Conservation (phyloP, 805 yeast species). For the Hanseniaspora pseudoguilliermondii region DNA sequence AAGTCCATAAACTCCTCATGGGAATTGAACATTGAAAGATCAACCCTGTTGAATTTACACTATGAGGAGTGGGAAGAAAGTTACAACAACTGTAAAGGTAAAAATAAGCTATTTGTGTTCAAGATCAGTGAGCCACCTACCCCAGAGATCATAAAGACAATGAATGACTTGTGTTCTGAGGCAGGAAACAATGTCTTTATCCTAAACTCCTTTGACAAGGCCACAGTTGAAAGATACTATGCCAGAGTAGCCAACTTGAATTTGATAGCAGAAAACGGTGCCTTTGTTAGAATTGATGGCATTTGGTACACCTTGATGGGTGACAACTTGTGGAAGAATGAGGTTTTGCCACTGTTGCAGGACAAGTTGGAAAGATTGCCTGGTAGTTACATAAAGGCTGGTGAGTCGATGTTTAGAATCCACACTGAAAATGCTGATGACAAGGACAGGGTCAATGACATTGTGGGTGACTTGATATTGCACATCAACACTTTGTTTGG, state of each 20-base stretch:
- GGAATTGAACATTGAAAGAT: conserved; percentile 35
- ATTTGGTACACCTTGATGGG: conserved; percentile 55
- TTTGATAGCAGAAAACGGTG: conserved; percentile 83
- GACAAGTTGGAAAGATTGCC: conserved; percentile 59
- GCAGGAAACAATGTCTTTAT: conserved; percentile 58
- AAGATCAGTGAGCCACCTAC: conserved; percentile 45
- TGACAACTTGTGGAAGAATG: conserved; percentile 33
- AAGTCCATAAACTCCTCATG: conserved; percentile 40
- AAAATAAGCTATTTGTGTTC: conserved; percentile 36
- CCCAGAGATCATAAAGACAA: conserved; percentile 42
- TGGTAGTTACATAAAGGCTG: conserved; percentile 57
- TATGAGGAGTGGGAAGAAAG: conserved; percentile 22
- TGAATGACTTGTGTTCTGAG: conserved; percentile 47
- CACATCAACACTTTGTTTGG: conserved; percentile 68
- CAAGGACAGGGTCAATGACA: conserved; percentile 48
- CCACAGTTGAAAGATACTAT: conserved; percentile 55
- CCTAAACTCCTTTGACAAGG: conserved; percentile 49
- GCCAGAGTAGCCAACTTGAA: conserved; percentile 60
- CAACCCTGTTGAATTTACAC: conserved; percentile 26
- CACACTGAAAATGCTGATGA: conserved; percentile 59
- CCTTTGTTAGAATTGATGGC: conserved; percentile 46
- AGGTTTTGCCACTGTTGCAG: conserved; percentile 25
- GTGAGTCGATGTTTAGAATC: conserved; percentile 65
- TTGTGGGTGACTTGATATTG: conserved; percentile 74
- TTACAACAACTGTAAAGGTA: conserved; percentile 21